Evolutionary conservation across 163 green algal species (phyloP), one percentile per base, ranked within the genome.

Genomic region (Scenedesmus sp.): DNA sequence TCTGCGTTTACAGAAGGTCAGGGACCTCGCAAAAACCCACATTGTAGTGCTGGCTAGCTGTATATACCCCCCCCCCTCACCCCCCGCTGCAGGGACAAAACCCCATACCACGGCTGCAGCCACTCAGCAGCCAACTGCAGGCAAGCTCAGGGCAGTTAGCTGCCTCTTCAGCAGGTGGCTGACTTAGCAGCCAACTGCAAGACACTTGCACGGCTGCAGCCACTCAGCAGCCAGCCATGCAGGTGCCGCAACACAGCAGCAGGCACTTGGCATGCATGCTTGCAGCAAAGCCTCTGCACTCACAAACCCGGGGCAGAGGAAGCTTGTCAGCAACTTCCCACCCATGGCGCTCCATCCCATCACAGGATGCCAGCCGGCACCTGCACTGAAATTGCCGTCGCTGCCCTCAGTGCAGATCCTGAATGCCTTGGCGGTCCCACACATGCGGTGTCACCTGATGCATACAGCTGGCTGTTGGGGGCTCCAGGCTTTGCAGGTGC

Each of bases 341-440:
- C 53, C 18, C 81, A 87, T 78, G 3, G 44, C 51, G 46, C 26
- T 40, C 81, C 81, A 87, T 3, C 81, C 81, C 4, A 51, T 87
- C 30, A 87, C 81, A 22, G 81, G 51, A 76, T 87, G 51, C 81
- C 81, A 87, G 81, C 81, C 81, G 18, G 81, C n/a, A 33, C 46
- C 49, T 33, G 81, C 81, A 5, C 12, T 37, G 51, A 56, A 87
- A 2, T 26, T n/a, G n/a, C 81, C 81, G 51, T 87, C 78, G 81
- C 81, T 76, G 46, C 81, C 81, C n/a, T 56, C 15, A 24, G n/a
- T 76, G 49, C 18, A 16, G 49, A 33, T 40, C n/a, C 46, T 61
- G 33, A 79, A 78, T 12, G 81, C 49, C 10, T 40, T 42, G 0
- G 7, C 24, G 3, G 61, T 22, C 2, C 40, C 2, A 79, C 22